These are phyloP conservation scores for Rhizopogon salebrosus DNA, from an alignment of 768 basidiomycete species.

Conservation along the genomic window DNA sequence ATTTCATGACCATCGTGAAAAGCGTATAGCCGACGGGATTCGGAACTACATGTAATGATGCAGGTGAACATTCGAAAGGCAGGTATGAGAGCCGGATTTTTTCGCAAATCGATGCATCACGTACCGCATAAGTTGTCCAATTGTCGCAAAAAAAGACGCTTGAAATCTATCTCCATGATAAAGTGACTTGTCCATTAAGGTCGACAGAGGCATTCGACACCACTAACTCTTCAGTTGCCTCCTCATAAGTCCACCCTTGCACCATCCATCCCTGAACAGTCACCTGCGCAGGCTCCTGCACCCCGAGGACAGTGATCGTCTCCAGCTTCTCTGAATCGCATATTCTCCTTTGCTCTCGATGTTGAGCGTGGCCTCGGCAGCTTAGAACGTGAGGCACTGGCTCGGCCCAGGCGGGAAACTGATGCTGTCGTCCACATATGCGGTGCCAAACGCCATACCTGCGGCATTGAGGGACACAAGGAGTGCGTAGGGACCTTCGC, in stretches of 20 bases:
- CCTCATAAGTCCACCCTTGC: slow-evolving; percentile 35
- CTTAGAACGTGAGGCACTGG: slow-evolving; percentile 41
- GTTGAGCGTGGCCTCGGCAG: slow-evolving; percentile 27
- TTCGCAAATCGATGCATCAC: too few species aligned
- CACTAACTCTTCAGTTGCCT: slow-evolving; percentile 36
- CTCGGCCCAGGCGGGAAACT: slow-evolving; percentile 50
- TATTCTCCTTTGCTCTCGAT: slow-evolving; percentile 30
- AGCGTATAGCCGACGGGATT: too few species aligned
- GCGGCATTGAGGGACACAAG: slow-evolving; percentile 48
- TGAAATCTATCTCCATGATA: slow-evolving; percentile 29
- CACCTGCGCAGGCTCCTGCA: slow-evolving; percentile 38
- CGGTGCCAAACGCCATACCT: slow-evolving; percentile 51
- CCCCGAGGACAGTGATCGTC: slow-evolving; percentile 58
- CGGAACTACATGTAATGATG: too few species aligned
- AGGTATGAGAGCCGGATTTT: too few species aligned
- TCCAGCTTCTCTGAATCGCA: slow-evolving; percentile 36
- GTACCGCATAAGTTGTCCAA: too few species aligned
- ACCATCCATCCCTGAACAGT: slow-evolving; percentile 31
- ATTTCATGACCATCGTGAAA: too few species aligned
- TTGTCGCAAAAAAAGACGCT: too few species aligned
- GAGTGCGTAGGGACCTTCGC: slow-evolving; percentile 54
- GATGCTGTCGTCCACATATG: slow-evolving; percentile 68
- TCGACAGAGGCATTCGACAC: slow-evolving; percentile 32
- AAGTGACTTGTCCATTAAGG: slow-evolving; percentile 34
- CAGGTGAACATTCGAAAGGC: too few species aligned